phyloP scores from a whole-genome alignment of 768 basidiomycete species.

The Hemileccinum rubropunctum region DNA sequence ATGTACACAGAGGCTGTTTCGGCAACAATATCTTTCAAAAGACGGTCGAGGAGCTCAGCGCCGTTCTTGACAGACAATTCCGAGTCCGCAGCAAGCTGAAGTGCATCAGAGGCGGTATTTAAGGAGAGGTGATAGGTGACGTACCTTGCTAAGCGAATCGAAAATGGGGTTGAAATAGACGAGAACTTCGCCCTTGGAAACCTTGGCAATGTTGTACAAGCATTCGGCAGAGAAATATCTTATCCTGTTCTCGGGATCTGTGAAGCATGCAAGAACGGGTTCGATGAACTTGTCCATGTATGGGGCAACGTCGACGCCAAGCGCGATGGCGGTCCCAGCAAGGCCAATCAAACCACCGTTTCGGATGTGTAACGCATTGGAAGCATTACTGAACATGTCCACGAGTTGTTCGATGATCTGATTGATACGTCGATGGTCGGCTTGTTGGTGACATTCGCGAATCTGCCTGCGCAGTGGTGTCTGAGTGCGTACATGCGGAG shows the following conservation, averaged over 20 bases:
- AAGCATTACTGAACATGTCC: slow-evolving; percentile 84
- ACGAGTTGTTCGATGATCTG: slow-evolving; percentile 93
- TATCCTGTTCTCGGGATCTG: slow-evolving; percentile 91
- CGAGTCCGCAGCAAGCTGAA: slow-evolving; percentile 90
- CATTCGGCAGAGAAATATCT: slow-evolving; percentile 98
- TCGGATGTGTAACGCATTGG: slow-evolving; percentile 83
- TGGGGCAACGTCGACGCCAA: slow-evolving; percentile 89
- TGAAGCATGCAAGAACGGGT: slow-evolving; percentile 86
- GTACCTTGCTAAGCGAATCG: slow-evolving; percentile 94
- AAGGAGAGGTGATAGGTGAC: background rate
- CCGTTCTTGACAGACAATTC: slow-evolving; percentile 98
- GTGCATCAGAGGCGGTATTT: slow-evolving; percentile 8
- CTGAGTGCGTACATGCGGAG: slow-evolving; percentile 8
- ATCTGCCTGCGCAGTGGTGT: slow-evolving; percentile 57
- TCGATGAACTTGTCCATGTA: slow-evolving; percentile 94
- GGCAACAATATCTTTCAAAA: slow-evolving; percentile 97
- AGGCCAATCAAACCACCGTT: slow-evolving; percentile 96
- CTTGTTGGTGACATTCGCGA: slow-evolving; percentile 79
- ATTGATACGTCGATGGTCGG: slow-evolving; percentile 76
- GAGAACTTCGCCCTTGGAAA: slow-evolving; percentile 94
- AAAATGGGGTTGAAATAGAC: slow-evolving; percentile 99
- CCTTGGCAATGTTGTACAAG: slow-evolving; percentile 96
- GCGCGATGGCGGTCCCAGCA: slow-evolving; percentile 94
- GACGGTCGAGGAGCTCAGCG: slow-evolving; percentile 91
- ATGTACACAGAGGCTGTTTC: slow-evolving; percentile 96